phyloP scores from a whole-genome alignment of 1,284 basidiomycete genomes.

The Ceratobasidium sp. region DNA sequence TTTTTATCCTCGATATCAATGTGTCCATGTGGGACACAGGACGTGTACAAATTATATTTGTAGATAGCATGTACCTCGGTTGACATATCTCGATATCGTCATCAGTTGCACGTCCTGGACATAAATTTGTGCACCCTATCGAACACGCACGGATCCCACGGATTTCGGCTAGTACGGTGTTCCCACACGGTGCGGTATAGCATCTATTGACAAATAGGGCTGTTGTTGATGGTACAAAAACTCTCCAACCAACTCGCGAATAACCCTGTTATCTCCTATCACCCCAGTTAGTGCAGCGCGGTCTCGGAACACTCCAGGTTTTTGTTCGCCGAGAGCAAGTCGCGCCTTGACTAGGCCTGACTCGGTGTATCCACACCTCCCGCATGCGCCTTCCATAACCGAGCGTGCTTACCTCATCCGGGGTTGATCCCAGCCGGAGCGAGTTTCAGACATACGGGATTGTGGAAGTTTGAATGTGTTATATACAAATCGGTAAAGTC shows the following conservation, averaged over 20 bases:
- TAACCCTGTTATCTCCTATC: no score
- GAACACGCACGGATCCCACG: not conserved
- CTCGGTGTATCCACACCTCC: not conserved
- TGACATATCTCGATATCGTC: not conserved
- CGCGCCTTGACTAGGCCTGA: slow-evolving; percentile 32
- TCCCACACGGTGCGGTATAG: no score
- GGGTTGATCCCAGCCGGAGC: slow-evolving; percentile 35
- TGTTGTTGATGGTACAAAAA: no score
- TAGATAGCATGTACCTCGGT: not conserved
- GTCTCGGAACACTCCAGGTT: not conserved
- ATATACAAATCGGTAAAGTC: not conserved
- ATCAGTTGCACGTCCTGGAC: not conserved
- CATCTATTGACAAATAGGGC: no score
- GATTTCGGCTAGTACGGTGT: no score
- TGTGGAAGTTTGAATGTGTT: no score
- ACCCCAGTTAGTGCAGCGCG: not conserved
- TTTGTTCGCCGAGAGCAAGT: not conserved
- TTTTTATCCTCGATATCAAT: not conserved
- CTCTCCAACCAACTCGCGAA: no score
- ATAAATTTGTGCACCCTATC: not conserved
- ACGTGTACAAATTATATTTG: not conserved
- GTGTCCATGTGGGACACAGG: not conserved
- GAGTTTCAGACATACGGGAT: slow-evolving; percentile 38
- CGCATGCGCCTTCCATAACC: not conserved
- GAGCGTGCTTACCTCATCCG: slow-evolving; percentile 27